These are phyloP conservation scores for Paracamarosporium sp. DNA, from an alignment of 2,329 filamentous ascomycete genomes.

Conservation along the genomic window DNA sequence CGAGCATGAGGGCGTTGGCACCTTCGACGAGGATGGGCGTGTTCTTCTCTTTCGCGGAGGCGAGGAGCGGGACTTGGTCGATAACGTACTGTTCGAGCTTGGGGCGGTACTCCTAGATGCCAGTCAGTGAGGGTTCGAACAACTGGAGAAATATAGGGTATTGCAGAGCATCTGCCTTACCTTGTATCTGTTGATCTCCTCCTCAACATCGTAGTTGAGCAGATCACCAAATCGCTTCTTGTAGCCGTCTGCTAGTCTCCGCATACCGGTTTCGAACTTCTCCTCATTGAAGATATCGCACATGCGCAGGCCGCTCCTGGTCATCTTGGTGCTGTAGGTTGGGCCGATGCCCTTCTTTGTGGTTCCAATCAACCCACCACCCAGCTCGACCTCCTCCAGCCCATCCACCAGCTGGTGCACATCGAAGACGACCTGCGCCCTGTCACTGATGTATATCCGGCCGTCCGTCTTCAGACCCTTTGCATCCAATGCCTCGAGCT, in stretches of 20 bases:
- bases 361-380: neutral
- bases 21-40: conserved; percentile 72
- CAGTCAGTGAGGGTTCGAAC: conserved; percentile 6
- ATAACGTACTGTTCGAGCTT: conserved; percentile 67
- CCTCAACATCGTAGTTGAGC: conserved; percentile 71
- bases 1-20: conserved; percentile 72
- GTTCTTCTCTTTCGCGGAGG: conserved; percentile 64
- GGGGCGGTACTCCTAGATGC: conserved; percentile 57
- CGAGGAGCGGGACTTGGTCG: conserved; percentile 71
- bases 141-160: neutral
- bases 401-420: conserved; percentile 73
- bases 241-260: conserved; percentile 67
- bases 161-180: conserved; percentile 35
- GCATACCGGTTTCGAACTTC: conserved; percentile 70
- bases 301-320: conserved; percentile 70
- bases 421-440: conserved; percentile 69
- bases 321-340: conserved; percentile 68
- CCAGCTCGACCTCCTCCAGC: conserved; percentile 65
- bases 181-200: conserved; percentile 70
- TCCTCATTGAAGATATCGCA: conserved; percentile 72
- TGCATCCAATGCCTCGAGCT: conserved; percentile 65
- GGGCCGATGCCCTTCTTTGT: conserved; percentile 46
- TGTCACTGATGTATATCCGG: conserved; percentile 69
- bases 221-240: conserved; percentile 73
- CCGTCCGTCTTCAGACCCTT: conserved; percentile 66